Percentiles rank a stretch among this genome's conserved stretches.
Conservation (phyloP, 2,329 filamentous ascomycete genomes). For the Gyromitra esculenta region DNA sequence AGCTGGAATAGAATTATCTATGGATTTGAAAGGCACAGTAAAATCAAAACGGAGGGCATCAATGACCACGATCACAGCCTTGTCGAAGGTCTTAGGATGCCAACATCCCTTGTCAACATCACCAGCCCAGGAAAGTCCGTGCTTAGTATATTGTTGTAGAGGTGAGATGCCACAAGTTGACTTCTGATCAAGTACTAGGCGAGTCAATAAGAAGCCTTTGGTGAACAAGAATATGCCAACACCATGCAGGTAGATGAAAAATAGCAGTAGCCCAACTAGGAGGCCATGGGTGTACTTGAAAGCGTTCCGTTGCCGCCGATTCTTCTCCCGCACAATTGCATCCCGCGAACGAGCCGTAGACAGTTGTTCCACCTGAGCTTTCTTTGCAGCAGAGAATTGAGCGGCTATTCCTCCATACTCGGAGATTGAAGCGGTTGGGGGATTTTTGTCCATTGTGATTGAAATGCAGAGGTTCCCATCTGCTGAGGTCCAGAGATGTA, state of each 20-base stretch:
- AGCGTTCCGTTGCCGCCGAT: slow-evolving; percentile 28
- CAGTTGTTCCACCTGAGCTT: slow-evolving; percentile 32
- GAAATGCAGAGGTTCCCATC: slow-evolving; percentile 37
- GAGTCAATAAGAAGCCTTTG: slow-evolving; percentile 90
- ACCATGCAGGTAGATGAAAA: slow-evolving; percentile 77
- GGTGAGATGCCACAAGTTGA: slow-evolving; percentile 77
- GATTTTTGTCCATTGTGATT: slow-evolving; percentile 39
- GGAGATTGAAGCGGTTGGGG: slow-evolving; percentile 10
- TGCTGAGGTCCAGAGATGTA: slow-evolving; percentile 2
- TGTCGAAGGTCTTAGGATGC: slow-evolving; percentile 93
- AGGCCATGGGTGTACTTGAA: slow-evolving; percentile 67
- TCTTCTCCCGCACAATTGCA: slow-evolving; percentile 38
- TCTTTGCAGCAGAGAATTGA: slow-evolving; percentile 44
- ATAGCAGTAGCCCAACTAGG: slow-evolving; percentile 72
- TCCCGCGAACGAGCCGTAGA: slow-evolving; percentile 27
- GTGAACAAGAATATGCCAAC: slow-evolving; percentile 91
- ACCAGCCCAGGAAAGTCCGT: slow-evolving; percentile 31
- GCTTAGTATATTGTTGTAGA: slow-evolving; percentile 62
- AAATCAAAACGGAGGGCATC: slow-evolving; percentile 98
- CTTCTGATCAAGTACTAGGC: slow-evolving; percentile 79
- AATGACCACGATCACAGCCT: slow-evolving; percentile 87
- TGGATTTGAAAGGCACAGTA: slow-evolving; percentile 75
- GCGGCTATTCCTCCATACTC: slow-evolving; percentile 48
- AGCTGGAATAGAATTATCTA: slow-evolving; percentile 61
- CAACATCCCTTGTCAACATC: slow-evolving; percentile 75